Conservation (phyloP, 148 eudicot genomes). For the Polygonum aviculare region DNA sequence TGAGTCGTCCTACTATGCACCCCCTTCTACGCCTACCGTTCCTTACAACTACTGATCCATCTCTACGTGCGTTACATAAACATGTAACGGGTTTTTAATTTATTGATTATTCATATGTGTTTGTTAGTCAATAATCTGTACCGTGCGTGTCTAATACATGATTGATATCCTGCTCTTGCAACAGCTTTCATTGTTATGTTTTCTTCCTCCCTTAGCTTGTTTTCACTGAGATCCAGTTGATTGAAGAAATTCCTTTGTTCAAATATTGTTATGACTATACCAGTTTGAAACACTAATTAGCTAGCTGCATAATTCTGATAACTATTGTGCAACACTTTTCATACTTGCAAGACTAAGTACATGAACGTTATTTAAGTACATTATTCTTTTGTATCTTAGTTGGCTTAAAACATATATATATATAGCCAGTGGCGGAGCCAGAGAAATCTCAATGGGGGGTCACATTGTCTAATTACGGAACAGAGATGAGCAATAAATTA, state of each 20-base stretch:
- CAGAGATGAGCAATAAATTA: too few relatives aligned
- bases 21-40: not conserved
- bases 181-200: not conserved
- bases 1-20: not conserved
- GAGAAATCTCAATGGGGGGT: too few relatives aligned
- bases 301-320: not conserved
- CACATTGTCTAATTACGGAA: too few relatives aligned
- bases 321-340: not conserved
- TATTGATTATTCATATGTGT: not conserved
- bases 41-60: not conserved
- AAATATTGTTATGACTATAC: not conserved
- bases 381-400: too few relatives aligned
- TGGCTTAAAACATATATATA: too few relatives aligned
- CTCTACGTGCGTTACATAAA: not conserved
- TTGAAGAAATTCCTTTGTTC: not conserved
- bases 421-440: too few relatives aligned
- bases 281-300: not conserved
- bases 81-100: not conserved
- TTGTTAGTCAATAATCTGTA: not conserved
- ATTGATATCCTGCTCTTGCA: not conserved
- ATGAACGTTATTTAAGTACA: too few relatives aligned
- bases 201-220: not conserved
- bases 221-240: not conserved
- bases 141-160: not conserved
- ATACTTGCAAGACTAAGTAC: too few relatives aligned